phyloP scores from a whole-genome alignment of 2,329 filamentous ascomycete genomes.

The Akanthomyces lecanii region DNA sequence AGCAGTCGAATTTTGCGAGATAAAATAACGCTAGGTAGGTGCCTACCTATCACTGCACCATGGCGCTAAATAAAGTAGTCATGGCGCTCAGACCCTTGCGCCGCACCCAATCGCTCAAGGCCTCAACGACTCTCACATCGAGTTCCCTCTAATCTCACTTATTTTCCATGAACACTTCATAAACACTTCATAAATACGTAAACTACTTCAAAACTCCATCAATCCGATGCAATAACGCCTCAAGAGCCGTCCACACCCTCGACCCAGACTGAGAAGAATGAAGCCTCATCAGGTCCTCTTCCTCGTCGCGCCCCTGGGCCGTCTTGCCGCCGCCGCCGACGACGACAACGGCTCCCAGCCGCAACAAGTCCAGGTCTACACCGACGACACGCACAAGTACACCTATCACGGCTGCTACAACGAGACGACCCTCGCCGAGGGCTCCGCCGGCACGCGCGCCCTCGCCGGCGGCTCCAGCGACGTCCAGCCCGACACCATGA shows the following conservation, averaged over 20 bases:
- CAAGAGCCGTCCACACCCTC: no score
- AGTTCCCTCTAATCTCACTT: no score
- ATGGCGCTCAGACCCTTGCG: no score
- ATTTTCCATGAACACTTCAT: no score
- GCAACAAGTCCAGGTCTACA: conserved; percentile 30
- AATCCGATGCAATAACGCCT: not conserved
- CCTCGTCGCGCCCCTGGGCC: not conserved
- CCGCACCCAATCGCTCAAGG: no score
- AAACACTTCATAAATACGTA: no score
- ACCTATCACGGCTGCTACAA: conserved; percentile 55
- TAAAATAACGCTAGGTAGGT: no score
- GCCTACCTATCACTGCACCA: no score
- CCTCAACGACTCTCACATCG: no score
- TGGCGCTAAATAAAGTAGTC: no score
- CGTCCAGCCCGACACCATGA: conserved; percentile 44
- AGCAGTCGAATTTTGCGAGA: no score
- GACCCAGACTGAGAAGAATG: not conserved
- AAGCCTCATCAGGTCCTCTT: not conserved
- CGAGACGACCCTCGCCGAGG: conserved; percentile 46
- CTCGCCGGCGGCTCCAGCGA: conserved; percentile 40
- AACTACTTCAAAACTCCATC: not conserved
- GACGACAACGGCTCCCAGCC: not conserved
- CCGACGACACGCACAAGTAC: conserved; percentile 36
- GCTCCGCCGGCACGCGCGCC: conserved; percentile 43
- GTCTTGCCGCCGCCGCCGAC: not conserved